phyloP scores from a whole-genome alignment of 495 filamentous ascomycete species.

The Aspergillus cavernicola region DNA sequence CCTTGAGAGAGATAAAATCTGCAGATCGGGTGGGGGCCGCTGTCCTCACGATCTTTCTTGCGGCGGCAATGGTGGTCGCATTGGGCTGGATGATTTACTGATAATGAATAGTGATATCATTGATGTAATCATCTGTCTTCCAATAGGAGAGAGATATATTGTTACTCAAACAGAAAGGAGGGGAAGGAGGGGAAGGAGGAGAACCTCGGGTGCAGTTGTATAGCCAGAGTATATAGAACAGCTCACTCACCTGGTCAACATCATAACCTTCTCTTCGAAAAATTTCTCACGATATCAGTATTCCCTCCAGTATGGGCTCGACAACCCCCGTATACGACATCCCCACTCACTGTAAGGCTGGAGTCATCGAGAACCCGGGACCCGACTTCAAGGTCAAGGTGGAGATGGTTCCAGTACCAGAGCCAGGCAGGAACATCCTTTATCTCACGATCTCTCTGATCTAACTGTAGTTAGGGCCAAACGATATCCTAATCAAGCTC shows the following conservation, averaged over 20 bases:
- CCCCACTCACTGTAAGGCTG: conserved; percentile 51
- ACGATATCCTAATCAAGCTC: conserved; percentile 45
- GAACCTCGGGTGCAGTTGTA: conserved; percentile 7
- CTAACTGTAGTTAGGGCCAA: too few species aligned
- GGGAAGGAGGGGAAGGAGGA: background rate
- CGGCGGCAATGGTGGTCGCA: conserved; percentile 25
- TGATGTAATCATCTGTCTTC: background rate
- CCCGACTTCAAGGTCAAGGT: conserved; percentile 50
- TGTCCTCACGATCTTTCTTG: conserved; percentile 32
- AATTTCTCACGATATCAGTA: background rate
- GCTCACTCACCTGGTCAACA: too few species aligned
- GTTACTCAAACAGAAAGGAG: background rate
- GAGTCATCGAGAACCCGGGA: conserved; percentile 52
- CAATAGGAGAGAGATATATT: background rate
- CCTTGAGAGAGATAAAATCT: conserved; percentile 21
- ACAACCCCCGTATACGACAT: conserved; percentile 28
- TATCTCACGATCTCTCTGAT: background rate
- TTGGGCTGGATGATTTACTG: conserved; percentile 29
- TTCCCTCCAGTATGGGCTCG: background rate
- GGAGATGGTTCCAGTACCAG: conserved; percentile 49
- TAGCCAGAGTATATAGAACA: too few species aligned
- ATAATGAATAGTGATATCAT: background rate
- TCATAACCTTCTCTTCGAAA: too few species aligned
- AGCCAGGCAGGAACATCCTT: conserved; percentile 39
- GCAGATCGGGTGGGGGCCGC: conserved; percentile 33